Evolutionary conservation across 1,139 yeast species (phyloP), one percentile per base, ranked within the genome.

Genomic region (Pichia sp.): DNA sequence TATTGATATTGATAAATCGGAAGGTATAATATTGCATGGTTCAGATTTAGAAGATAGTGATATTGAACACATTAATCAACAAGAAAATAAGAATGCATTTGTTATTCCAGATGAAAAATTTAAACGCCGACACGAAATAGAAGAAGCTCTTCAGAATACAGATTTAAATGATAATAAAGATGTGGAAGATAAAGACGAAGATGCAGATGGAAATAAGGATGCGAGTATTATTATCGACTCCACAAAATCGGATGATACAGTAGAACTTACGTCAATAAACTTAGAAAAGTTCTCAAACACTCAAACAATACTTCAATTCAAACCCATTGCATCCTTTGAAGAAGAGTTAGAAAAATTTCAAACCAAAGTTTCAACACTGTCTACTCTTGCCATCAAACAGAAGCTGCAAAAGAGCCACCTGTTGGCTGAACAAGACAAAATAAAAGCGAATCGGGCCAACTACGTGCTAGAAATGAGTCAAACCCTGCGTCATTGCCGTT

Each of bases 81-180:
- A 8, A 70, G 67, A 43, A 60, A 59, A 36, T 29, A 10, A 8
- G 5, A 25, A 14, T 11, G 16, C 39, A 11, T 13, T 58, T 60
- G 36, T 46, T 60, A 43, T 56, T 61, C n/a, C 60, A 14, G 33
- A 42, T 27, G 33, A 22, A 34, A 27, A 41, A 2, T 27, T 13
- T 3, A 29, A 5, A 27, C 46, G 49, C 13, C 44, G 68, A 19
- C 63, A 68, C 52, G 77, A 73, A 44, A 74, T 76, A 44, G 70
- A 70, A 46, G 69, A 66, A 33, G 74, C 76, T 0, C 58, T 73
- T 5, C 66, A 67, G 38, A 68, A 67, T 22, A 63, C 68, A 3
- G 33, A 27, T 33, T 33, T 44, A n/a, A 44, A 14, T 33, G 39
- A n/a, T 25, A 25, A 27, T 25, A 16, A 27, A 22, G 42, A 16